Evolutionary conservation across 306 rosid species (phyloP).

Genomic region (Prinsepia uniflora): DNA sequence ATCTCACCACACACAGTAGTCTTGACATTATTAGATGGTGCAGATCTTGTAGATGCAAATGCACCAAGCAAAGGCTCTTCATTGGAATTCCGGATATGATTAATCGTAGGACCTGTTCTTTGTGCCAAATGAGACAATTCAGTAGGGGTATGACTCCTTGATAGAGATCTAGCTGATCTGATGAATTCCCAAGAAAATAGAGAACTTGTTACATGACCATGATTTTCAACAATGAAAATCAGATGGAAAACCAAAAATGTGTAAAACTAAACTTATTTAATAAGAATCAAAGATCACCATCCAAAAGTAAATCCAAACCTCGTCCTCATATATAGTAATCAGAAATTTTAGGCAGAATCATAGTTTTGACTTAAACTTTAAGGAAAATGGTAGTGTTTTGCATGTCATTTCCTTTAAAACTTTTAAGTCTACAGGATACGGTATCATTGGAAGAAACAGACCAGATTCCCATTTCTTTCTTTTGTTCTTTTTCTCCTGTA

Average conservation of each 20-base stretch:
- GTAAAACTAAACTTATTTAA: neutral
- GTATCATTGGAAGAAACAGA: too few species aligned
- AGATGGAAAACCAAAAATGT: neutral
- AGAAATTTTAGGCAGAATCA: neutral
- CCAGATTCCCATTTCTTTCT: too few species aligned
- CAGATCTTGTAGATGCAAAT: constrained; percentile 34
- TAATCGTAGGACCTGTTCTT: constrained; percentile 36
- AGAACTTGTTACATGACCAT: neutral
- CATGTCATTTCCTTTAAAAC: too few species aligned
- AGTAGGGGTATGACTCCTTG: constrained; percentile 64
- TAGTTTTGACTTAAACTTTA: neutral
- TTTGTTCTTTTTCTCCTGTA: neutral
- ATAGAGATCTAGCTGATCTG: constrained; percentile 84
- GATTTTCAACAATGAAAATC: constrained; percentile 9
- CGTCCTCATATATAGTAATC: neutral
- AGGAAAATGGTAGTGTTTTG: neutral
- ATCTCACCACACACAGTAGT: constrained; percentile 61
- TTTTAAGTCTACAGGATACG: too few species aligned
- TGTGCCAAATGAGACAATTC: constrained; percentile 54
- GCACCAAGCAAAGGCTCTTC: constrained; percentile 61
- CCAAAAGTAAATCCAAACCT: too few species aligned
- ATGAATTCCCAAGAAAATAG: constrained; percentile 22
- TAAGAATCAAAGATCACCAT: too few species aligned
- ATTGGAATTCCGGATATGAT: constrained; percentile 25
- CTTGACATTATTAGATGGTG: constrained; percentile 50